Conservation (phyloP, 768 basidiomycete species). For the Pholiota microspora region DNA sequence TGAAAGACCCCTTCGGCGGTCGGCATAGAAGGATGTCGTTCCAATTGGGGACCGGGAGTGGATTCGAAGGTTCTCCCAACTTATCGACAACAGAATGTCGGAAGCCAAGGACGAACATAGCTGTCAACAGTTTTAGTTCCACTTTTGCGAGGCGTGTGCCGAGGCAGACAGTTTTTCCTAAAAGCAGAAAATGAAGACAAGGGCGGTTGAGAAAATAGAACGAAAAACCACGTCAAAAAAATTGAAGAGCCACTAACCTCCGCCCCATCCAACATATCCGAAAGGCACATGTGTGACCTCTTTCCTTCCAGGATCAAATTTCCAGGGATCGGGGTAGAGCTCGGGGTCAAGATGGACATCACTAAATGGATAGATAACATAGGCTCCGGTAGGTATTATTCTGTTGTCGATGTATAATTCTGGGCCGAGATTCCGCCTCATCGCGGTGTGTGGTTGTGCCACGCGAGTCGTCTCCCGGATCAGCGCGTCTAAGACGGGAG, state of each 20-base stretch:
- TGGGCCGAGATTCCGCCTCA: slow-evolving; percentile 77
- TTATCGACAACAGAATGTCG: slow-evolving; percentile 57
- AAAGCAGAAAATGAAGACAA: slow-evolving; percentile 14
- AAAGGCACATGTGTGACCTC: slow-evolving; percentile 45
- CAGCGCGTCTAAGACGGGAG: slow-evolving; percentile 68
- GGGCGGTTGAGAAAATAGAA: slow-evolving; percentile 12
- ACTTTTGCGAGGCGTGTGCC: slow-evolving; percentile 75
- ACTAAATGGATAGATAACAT: slow-evolving; percentile 77
- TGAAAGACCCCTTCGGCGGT: slow-evolving; percentile 54
- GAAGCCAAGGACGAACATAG: slow-evolving; percentile 66
- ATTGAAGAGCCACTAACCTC: slow-evolving; percentile 48
- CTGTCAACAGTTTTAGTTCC: slow-evolving; percentile 68
- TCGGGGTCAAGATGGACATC: slow-evolving; percentile 73
- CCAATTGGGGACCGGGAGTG: slow-evolving; percentile 66
- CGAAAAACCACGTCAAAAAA: not conserved
- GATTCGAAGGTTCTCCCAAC: slow-evolving; percentile 38
- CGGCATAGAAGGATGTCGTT: slow-evolving; percentile 72
- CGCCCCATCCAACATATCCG: slow-evolving; percentile 77
- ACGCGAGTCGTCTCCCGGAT: slow-evolving; percentile 77
- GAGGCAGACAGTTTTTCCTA: slow-evolving; percentile 70
- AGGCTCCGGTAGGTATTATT: slow-evolving; percentile 69
- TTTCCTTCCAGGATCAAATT: slow-evolving; percentile 64
- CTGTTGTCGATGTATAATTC: slow-evolving; percentile 68
- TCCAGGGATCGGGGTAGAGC: slow-evolving; percentile 76
- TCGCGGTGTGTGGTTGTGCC: slow-evolving; percentile 77